Evolutionary conservation across 2,329 filamentous ascomycete genomes (phyloP), one percentile per base, ranked within the genome.

Genomic region (Colletotrichum camelliae): DNA sequence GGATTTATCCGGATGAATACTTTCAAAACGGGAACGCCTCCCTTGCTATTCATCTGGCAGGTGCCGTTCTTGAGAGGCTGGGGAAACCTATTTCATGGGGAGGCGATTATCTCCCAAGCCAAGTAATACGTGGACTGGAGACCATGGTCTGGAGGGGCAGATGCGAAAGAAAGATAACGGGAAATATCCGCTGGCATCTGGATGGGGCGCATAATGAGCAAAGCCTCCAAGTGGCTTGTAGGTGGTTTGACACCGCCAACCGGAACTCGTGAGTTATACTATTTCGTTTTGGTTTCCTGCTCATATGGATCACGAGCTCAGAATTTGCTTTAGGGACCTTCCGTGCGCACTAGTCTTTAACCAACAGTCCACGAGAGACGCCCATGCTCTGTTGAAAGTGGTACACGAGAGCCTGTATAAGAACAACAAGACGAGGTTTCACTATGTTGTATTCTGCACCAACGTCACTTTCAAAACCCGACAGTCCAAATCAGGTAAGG

Each of bases 271-370:
- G 31, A 35, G 58, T 33, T 6, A 5, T 6, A 0, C 29, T n/a
- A 5, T 13, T 27, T 10, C 58, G 8, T 6, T 35, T 12, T 31
- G 21, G 2, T n/a, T 15, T 5, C 2, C 15, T 0, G 6, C 4
- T 21, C 21, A 21, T 3, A 21, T 21, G 21, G 21, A 21, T 3
- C 21, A 21, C 21, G 21, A 21, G 21, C 21, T 21, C 21, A 21
- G 21, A 10, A 33, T 1, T 33, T 8, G 5, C 18, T 21, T 10
- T 10, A 61, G 58, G n/a, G 7, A 2, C 3, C 31, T 33, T 35
- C 27, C n/a, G 4, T 8, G 31, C 5, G 27, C 31, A 7, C 10
- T 61, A 2, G 6, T 61, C 4, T 61, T 61, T 18, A 61, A 61
- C 10, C 58, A 61, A 4, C 58, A 61, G 9, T 35, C 58, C 18